These are phyloP conservation scores for Phytophthora agathidicida DNA, from an alignment of 352 stramenopile genomes.

Conservation along the genomic window DNA sequence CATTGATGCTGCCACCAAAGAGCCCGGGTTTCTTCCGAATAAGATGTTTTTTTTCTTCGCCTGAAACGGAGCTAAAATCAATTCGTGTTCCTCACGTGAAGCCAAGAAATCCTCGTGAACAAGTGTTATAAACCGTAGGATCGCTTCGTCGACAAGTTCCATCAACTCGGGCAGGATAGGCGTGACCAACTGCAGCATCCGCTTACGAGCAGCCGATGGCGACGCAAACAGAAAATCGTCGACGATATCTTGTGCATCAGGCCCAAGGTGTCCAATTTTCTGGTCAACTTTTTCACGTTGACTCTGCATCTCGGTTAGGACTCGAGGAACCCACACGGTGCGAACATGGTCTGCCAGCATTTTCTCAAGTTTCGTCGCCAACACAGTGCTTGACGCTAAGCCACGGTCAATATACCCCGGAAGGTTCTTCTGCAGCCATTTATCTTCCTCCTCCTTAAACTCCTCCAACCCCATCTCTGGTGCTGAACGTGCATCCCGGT, in stretches of 20 bases:
- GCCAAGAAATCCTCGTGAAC: slow-evolving; percentile 29
- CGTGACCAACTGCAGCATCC: slow-evolving; percentile 21
- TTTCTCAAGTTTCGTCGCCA: slow-evolving; percentile 37
- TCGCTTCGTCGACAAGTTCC: slow-evolving; percentile 21
- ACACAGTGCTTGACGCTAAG: slow-evolving; percentile 32
- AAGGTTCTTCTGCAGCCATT: slow-evolving; percentile 37
- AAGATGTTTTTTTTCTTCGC: slow-evolving; percentile 5
- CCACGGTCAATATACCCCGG: slow-evolving; percentile 27
- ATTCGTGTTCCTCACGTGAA: slow-evolving; percentile 27
- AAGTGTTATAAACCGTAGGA: slow-evolving; percentile 13
- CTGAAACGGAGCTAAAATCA: slow-evolving; percentile 24
- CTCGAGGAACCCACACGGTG: slow-evolving; percentile 31
- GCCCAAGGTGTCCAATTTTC: slow-evolving; percentile 14
- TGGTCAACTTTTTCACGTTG: background rate
- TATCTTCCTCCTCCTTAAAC: slow-evolving; percentile 30
- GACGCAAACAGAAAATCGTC: slow-evolving; percentile 21
- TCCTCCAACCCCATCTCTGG: slow-evolving; percentile 23
- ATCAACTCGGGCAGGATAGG: slow-evolving; percentile 24
- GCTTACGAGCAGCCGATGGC: slow-evolving; percentile 8
- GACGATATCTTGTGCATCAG: slow-evolving; percentile 25
- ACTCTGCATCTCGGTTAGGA: slow-evolving; percentile 9
- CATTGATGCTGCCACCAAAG: slow-evolving; percentile 24
- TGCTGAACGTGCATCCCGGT: slow-evolving; percentile 31
- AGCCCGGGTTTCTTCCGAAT: background rate
- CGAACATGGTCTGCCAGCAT: slow-evolving; percentile 43